Conservation (phyloP, 805 yeast genomes). For the Ogataea chonburiensis region DNA sequence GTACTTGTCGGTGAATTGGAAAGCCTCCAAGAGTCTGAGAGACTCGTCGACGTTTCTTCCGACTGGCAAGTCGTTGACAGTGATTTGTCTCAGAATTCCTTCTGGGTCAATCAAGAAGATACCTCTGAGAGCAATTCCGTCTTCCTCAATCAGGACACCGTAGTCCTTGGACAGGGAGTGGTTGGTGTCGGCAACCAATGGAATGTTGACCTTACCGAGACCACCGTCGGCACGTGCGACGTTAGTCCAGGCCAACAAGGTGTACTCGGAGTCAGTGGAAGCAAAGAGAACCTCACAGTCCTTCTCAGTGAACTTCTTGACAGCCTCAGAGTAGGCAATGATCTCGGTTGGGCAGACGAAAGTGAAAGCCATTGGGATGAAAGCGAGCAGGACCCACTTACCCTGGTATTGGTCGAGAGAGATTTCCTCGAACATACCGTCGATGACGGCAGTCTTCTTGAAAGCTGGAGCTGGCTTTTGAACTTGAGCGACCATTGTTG, state of each 20-base stretch:
- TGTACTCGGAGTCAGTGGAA: constrained; percentile 97
- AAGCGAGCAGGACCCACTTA: constrained; percentile 95
- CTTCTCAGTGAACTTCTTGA: constrained; percentile 81
- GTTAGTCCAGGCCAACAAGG: constrained; percentile 97
- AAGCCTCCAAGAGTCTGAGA: constrained; percentile 94
- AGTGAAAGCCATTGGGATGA: constrained; percentile 98
- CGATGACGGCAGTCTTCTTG: constrained; percentile 95
- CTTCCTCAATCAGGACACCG: constrained; percentile 97
- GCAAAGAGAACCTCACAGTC: constrained; percentile 91
- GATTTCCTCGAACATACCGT: constrained; percentile 94
- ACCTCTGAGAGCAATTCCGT: constrained; percentile 97
- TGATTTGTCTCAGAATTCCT: constrained; percentile 92
- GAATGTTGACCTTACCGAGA: constrained; percentile 91
- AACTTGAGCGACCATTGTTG: constrained; percentile 79
- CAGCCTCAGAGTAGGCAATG: constrained; percentile 97
- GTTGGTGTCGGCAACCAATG: constrained; percentile 95
- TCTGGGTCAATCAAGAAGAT: constrained; percentile 96
- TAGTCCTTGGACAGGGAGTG: constrained; percentile 92
- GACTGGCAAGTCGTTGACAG: constrained; percentile 98
- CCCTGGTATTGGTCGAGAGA: constrained; percentile 95
- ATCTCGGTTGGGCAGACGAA: constrained; percentile 99
- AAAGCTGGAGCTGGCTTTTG: constrained; percentile 96
- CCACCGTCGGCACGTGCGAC: constrained; percentile 97
- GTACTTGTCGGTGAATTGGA: constrained; percentile 98
- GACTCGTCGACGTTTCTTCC: constrained; percentile 99